Percentiles rank a stretch among this genome's conserved stretches.
Conservation (phyloP, 768 basidiomycete genomes). For the Phanerochaete carnosa region DNA sequence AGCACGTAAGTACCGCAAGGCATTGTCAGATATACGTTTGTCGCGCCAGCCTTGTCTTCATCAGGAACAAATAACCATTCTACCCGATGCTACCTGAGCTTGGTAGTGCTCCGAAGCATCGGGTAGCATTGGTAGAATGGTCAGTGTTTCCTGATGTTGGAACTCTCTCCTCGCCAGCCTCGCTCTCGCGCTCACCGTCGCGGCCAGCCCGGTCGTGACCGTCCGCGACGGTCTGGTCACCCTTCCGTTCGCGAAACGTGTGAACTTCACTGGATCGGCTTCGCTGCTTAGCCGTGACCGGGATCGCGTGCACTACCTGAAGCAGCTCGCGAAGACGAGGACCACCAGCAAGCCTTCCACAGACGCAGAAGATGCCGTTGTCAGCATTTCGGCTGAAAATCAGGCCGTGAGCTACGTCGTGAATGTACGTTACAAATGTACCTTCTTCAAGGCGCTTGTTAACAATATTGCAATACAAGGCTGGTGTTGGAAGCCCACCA, state of each 20-base stretch:
- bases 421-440: constrained; percentile 13
- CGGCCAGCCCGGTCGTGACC: constrained; percentile 23
- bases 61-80: no score
- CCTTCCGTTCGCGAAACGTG: constrained; percentile 49
- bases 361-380: no score
- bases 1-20: no score
- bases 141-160: no score
- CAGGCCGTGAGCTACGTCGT: constrained; percentile 37
- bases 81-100: no score
- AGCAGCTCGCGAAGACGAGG: constrained; percentile 31
- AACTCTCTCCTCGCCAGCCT: constrained; percentile 23
- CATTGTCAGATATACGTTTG: no score
- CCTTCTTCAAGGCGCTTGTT: not conserved
- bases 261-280: constrained; percentile 47
- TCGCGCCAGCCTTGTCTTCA: no score
- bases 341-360: no score
- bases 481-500: constrained; percentile 22
- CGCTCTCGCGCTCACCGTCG: constrained; percentile 19
- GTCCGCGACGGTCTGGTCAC: constrained; percentile 28
- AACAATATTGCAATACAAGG: constrained; percentile 10
- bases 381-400: constrained; percentile 39
- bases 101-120: no score
- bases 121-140: no score
- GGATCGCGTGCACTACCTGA: constrained; percentile 43
- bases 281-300: constrained; percentile 51